phyloP scores from a whole-genome alignment of 1,284 basidiomycete genomes.

The Fomitopsis palustris region DNA sequence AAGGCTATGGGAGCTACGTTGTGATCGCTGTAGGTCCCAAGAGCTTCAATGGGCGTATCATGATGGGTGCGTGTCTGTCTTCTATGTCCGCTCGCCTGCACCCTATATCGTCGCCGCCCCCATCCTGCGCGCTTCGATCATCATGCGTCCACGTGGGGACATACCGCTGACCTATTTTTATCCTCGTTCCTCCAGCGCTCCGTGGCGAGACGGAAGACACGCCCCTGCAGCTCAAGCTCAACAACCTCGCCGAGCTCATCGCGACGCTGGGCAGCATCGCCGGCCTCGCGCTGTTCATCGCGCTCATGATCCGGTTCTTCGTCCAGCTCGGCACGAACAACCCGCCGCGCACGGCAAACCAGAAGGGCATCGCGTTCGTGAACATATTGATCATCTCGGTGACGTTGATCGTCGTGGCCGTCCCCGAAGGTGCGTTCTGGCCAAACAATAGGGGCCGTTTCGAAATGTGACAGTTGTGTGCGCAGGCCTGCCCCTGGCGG shows the following conservation, averaged over 20 bases:
- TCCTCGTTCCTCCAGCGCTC: conserved; percentile 47
- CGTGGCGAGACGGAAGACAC: conserved; percentile 83
- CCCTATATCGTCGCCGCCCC: background rate
- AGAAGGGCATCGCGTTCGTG: conserved; percentile 91
- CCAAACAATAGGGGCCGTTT: background rate
- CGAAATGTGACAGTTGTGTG: background rate
- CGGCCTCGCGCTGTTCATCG: conserved; percentile 79
- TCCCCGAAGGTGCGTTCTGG: conserved; percentile 76
- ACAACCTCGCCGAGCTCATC: conserved; percentile 89
- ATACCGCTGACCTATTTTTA: background rate
- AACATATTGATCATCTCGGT: conserved; percentile 94
- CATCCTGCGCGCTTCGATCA: background rate
- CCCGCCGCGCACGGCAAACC: conserved; percentile 62
- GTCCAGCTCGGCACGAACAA: conserved; percentile 70
- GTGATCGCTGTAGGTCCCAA: conserved; percentile 89
- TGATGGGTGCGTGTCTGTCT: conserved; percentile 72
- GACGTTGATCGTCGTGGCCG: conserved; percentile 94
- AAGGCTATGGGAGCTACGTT: conserved; percentile 93
- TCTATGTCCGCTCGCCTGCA: conserved; percentile 1
- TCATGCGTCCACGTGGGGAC: conserved; percentile 3
- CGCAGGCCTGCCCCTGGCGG: conserved; percentile 88
- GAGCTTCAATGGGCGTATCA: conserved; percentile 94
- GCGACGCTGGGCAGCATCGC: conserved; percentile 86
- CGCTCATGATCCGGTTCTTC: conserved; percentile 94
- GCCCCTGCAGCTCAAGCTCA: conserved; percentile 93